A percentile compares a stretch with the other conserved stretches of the same genome.
Conservation (phyloP, 1,284 basidiomycete species). For the Leccinum pachyderme region DNA sequence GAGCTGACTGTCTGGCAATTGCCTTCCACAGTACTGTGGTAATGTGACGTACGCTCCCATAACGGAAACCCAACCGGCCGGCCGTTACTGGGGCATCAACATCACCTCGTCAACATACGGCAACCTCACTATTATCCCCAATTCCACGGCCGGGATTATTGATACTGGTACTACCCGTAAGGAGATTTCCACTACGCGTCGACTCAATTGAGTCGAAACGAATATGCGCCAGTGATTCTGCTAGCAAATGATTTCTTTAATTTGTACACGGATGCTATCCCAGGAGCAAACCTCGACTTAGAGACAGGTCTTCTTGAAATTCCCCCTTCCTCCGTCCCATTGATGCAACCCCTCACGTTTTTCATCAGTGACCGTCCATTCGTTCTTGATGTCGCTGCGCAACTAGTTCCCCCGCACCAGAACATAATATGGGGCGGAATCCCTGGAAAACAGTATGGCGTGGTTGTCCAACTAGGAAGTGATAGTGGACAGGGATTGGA, state of each 20-base stretch:
- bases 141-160: constrained; percentile 20
- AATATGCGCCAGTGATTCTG: constrained; percentile 14
- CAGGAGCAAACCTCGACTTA: background rate
- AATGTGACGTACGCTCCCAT: constrained; percentile 20
- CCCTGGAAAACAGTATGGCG: constrained; percentile 18
- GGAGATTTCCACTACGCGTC: background rate
- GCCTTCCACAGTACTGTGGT: constrained; percentile 16
- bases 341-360: background rate
- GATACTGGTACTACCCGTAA: constrained; percentile 20
- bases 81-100: constrained; percentile 27
- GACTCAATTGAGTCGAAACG: background rate
- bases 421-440: constrained; percentile 19
- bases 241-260: constrained; percentile 24
- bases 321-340: background rate
- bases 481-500: constrained; percentile 18
- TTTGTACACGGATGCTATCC: constrained; percentile 11
- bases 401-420: constrained; percentile 23
- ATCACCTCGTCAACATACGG: constrained; percentile 20
- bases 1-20: background rate
- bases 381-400: constrained; percentile 23
- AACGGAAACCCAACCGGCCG: constrained; percentile 21
- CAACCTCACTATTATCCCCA: constrained; percentile 10
- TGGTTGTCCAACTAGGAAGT: constrained; percentile 8
- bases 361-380: constrained; percentile 15
- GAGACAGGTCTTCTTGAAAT: background rate